Evolutionary conservation across 768 basidiomycete species (phyloP), one percentile per base, ranked within the genome.

Genomic region (Boletus rubroflammeus): DNA sequence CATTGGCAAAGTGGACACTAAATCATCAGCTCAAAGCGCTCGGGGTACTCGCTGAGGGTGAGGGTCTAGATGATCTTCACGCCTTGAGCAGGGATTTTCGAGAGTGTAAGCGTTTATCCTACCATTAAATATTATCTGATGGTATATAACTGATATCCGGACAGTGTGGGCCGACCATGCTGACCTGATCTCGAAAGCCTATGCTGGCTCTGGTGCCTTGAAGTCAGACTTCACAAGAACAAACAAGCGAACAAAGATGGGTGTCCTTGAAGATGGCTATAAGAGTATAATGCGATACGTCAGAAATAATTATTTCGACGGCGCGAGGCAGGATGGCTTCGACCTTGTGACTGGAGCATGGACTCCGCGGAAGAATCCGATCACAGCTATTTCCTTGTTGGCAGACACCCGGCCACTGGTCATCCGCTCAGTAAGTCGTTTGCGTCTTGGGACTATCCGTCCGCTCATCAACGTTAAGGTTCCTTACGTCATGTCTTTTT

Each of bases 141-240:
- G 17, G 25, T 8, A 36, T 19, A 6, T 47, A 56, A 54, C 50
- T 66, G 41, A 58, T 25, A 52, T 47, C 39, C 31, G 42, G 61
- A 21, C 52, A 98, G 96, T 98, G 75, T 99, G 97, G 97, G 88
- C 97, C 25, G 91, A 98, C 62, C 96, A 98, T 66, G 97, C 92
- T 15, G 93, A 99, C 70, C 76, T 79, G 45, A 90, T 99, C 58
- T 84, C 93, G 0, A 83, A 78, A 43, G 94, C 95, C 0, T 99
- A 99, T 72, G 90, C 86, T 44, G 97, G 97, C 19, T 94, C 95
- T 29, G 96, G 90, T 13, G 97, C 97, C 2, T 72, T 99, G 61
- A 99, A 99, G 71, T 92, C 93, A 0, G 97, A 98, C 71, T 97
- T 93, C 67, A 98, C 96, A 17, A 80, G 95, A 47, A 98, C 94